Conservation (phyloP, 176 grass and related monocot genomes). For the Aegilops speltoides region DNA sequence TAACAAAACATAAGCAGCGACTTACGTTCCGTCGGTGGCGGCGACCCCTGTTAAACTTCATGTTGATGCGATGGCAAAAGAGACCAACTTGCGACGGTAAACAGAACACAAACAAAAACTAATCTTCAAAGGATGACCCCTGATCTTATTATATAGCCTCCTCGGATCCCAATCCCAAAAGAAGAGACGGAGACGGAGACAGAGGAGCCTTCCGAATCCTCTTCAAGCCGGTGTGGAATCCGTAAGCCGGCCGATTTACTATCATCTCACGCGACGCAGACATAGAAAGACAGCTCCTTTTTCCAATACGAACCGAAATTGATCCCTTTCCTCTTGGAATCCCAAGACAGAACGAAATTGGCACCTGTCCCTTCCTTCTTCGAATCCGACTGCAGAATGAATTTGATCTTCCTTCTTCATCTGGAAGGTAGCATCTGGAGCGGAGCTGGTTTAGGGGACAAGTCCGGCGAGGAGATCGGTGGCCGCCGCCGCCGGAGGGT, state of each 20-base stretch:
- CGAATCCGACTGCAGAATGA: neutral
- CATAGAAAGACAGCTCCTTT: neutral
- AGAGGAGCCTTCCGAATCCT: no score
- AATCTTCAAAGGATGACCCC: no score
- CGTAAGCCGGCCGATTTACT: neutral
- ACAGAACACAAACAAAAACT: no score
- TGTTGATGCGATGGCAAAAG: no score
- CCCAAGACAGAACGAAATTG: neutral
- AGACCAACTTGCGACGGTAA: no score
- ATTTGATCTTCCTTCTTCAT: neutral
- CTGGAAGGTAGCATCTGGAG: neutral
- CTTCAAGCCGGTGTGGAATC: no score
- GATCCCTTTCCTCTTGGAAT: neutral
- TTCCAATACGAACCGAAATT: neutral
- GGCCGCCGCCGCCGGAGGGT: neutral
- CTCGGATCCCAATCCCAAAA: no score
- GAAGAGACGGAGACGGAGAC: no score
- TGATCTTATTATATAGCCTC: no score
- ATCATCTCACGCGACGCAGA: neutral
- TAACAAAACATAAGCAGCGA: neutral
- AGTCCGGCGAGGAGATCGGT: neutral
- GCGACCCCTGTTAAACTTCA: no score
- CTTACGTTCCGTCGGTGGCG: neutral
- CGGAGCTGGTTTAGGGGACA: no score
- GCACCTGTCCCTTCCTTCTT: neutral